Percentiles rank a stretch among this genome's conserved stretches.
These are phyloP conservation scores for Ceriops decandra DNA, from an alignment of 345 rosid species.

Conservation along the genomic window DNA sequence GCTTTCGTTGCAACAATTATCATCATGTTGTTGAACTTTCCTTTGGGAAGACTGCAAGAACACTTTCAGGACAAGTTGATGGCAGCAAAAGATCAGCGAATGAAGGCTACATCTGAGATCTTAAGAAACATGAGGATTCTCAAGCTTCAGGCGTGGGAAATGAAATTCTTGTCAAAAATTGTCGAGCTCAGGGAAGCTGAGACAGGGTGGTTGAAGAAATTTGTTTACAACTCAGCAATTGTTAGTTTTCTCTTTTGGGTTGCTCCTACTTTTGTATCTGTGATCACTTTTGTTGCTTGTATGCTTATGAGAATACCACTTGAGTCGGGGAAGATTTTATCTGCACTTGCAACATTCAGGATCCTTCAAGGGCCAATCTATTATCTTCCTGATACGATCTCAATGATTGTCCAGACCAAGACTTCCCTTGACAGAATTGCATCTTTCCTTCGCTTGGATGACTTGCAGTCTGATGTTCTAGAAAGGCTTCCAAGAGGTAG, in stretches of 20 bases:
- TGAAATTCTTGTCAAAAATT: conserved; percentile 34
- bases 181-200: conserved; percentile 25
- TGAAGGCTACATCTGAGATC: conserved; percentile 34
- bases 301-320: conserved; percentile 26
- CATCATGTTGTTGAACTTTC: conserved; percentile 28
- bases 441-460: conserved; percentile 30
- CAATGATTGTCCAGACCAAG: conserved; percentile 33
- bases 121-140: conserved; percentile 34
- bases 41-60: conserved; percentile 25
- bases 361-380: conserved; percentile 30
- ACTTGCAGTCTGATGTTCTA: conserved; percentile 24
- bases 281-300: conserved; percentile 33
- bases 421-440: conserved; percentile 34
- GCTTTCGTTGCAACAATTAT: conserved; percentile 15
- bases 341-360: conserved; percentile 35
- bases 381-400: conserved; percentile 28
- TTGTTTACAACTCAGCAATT: conserved; percentile 17
- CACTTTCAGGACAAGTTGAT: conserved; percentile 30
- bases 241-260: conserved; percentile 20
- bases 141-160: conserved; percentile 43
- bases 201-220: conserved; percentile 32
- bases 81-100: conserved; percentile 32
- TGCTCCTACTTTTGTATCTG: conserved; percentile 27
- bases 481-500: conserved; percentile 25
- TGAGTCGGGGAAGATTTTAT: conserved; percentile 33